A percentile compares a stretch with the other conserved stretches of the same genome.
These are phyloP conservation scores for Artemisia tridentata DNA, from an alignment of 129 eudicot genomes.

Conservation along the genomic window DNA sequence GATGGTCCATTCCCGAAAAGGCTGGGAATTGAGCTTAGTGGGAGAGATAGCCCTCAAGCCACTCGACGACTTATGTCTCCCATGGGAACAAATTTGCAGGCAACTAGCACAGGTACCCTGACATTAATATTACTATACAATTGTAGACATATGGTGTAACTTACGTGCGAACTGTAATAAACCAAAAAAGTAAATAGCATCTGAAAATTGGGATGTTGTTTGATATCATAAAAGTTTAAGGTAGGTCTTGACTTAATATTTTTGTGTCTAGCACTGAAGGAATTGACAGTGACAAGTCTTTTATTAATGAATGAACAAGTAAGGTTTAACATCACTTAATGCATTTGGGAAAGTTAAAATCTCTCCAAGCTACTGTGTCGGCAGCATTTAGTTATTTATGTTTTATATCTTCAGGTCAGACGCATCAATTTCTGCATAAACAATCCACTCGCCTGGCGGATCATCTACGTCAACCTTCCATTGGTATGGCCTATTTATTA, in stretches of 20 bases:
- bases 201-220: background rate
- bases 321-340: conserved; percentile 11
- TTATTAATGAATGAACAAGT: background rate
- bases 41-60: conserved; percentile 25
- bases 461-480: conserved; percentile 18
- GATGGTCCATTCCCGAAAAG: conserved; percentile 51
- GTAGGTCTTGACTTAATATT: background rate
- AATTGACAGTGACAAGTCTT: background rate
- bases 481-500: conserved; percentile 35
- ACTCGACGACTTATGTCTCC: conserved; percentile 19
- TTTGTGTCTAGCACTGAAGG: background rate
- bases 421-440: conserved; percentile 23
- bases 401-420: conserved; percentile 28
- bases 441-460: conserved; percentile 20
- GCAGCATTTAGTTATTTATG: conserved; percentile 12
- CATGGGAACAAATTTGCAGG: conserved; percentile 30
- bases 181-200: background rate
- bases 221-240: background rate
- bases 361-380: background rate
- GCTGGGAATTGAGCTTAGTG: conserved; percentile 43
- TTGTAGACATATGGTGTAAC: conserved; percentile 10
- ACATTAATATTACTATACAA: conserved; percentile 6
- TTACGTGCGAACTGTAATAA: background rate
- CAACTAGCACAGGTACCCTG: conserved; percentile 29
- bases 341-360: background rate